Percentiles rank a stretch among this genome's conserved stretches.
These are phyloP conservation scores for Carex cristatella DNA, from an alignment of 176 grass and related monocot genomes.

Conservation along the genomic window DNA sequence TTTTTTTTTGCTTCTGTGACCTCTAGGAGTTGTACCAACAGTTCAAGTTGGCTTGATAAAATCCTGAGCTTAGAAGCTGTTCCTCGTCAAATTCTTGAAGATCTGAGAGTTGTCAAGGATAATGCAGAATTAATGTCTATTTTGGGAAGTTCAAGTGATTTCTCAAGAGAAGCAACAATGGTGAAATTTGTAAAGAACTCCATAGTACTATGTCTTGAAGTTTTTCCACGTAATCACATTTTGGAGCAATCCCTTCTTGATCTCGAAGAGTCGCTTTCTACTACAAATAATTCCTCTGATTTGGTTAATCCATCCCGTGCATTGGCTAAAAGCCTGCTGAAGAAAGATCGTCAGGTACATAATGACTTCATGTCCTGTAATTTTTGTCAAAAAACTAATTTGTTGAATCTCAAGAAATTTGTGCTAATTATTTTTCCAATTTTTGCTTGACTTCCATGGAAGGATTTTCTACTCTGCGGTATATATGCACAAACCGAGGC, in stretches of 20 bases:
- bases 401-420: background rate
- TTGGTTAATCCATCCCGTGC: conserved; percentile 48
- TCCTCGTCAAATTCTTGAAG: conserved; percentile 59
- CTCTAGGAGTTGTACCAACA: conserved; percentile 75
- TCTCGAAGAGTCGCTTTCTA: conserved; percentile 36
- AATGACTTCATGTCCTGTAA: background rate
- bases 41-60: conserved; percentile 72
- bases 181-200: conserved; percentile 68
- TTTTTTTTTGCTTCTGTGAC: conserved; percentile 6
- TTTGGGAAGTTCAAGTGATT: conserved; percentile 38
- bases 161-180: conserved; percentile 38
- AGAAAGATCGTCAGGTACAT: conserved; percentile 79
- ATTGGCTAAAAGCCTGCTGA: conserved; percentile 87
- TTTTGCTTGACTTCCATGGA: conserved; percentile 4
- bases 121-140: conserved; percentile 46
- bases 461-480: conserved; percentile 91
- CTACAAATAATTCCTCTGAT: conserved; percentile 34
- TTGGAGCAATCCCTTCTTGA: conserved; percentile 85
- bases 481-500: conserved; percentile 87
- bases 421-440: conserved; percentile 5
- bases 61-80: conserved; percentile 76
- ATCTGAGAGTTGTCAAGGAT: conserved; percentile 56
- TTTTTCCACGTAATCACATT: conserved; percentile 77
- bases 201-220: conserved; percentile 59
- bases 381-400: conserved; percentile 9